Evolutionary conservation across 192 early-diverging fungal genomes (phyloP).

Genomic region (Phycomyces nitens): DNA sequence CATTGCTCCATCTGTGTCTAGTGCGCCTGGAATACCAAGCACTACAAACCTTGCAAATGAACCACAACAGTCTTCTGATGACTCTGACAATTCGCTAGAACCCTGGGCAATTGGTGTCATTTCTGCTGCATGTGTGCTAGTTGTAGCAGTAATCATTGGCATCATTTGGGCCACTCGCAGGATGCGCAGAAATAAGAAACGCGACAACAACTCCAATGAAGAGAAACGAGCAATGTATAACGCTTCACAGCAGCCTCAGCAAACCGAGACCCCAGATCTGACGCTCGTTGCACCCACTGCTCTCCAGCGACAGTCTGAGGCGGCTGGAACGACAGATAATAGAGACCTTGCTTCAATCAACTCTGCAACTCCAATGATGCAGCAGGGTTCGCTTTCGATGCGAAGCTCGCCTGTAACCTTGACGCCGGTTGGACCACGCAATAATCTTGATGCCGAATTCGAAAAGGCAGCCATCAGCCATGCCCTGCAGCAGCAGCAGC

Average conservation of each 20-base stretch:
- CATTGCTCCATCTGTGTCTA: not conserved
- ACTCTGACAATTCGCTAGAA: not conserved
- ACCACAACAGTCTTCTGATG: not conserved
- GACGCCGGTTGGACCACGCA: not conserved
- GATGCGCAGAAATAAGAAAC: slow-evolving; percentile 5
- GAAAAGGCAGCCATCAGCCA: not conserved
- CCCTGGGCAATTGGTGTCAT: slow-evolving; percentile 38
- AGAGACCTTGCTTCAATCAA: slow-evolving; percentile 21
- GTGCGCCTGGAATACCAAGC: not conserved
- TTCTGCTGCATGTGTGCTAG: slow-evolving; percentile 16
- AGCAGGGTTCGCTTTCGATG: not conserved
- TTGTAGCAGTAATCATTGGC: slow-evolving; percentile 14
- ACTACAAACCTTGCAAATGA: not conserved
- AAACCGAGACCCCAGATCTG: slow-evolving; percentile 4
- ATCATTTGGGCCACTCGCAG: slow-evolving; percentile 14
- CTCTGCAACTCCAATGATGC: slow-evolving; percentile 18
- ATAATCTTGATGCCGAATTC: not conserved
- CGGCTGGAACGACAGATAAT: not conserved
- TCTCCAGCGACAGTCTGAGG: not conserved
- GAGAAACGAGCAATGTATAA: not conserved
- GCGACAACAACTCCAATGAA: no score
- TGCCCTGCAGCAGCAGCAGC: not conserved
- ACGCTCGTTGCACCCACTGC: not conserved
- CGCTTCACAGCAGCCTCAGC: not conserved
- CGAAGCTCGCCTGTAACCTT: not conserved